Evolutionary conservation across 805 yeast species (phyloP).

Genomic region (Cyberlindnera petersonii): DNA sequence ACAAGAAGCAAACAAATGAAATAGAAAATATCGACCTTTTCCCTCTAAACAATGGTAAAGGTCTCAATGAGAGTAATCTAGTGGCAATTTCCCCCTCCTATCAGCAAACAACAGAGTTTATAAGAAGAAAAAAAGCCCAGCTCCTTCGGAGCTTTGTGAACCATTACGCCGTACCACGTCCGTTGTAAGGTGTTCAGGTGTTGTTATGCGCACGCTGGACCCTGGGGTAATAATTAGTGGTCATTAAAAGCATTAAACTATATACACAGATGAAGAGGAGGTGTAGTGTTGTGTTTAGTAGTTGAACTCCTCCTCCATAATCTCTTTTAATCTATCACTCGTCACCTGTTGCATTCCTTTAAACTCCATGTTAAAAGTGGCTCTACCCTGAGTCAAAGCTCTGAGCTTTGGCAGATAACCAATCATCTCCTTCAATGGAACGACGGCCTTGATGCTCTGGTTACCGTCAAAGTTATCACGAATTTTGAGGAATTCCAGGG

Average conservation of each 20-base stretch:
- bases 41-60: no score
- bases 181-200: constrained; percentile 1
- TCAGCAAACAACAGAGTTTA: neutral
- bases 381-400: constrained; percentile 86
- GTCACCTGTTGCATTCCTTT: constrained; percentile 67
- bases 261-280: no score
- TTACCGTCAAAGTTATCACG: constrained; percentile 22
- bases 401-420: constrained; percentile 79
- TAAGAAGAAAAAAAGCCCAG: no score
- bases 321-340: constrained; percentile 42
- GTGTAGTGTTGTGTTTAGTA: no score
- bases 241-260: no score
- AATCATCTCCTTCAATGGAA: constrained; percentile 86
- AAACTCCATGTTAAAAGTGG: constrained; percentile 75
- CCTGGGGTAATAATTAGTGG: no score
- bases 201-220: no score
- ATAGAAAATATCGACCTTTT: no score
- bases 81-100: neutral
- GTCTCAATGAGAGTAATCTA: no score
- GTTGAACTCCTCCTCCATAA: constrained; percentile 25
- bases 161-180: neutral
- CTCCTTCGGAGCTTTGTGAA: constrained; percentile 9
- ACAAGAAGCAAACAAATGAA: no score
- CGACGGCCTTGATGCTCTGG: constrained; percentile 68
- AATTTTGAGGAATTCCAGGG: constrained; percentile 34